phyloP scores from a whole-genome alignment of 2,329 filamentous ascomycete species.

The Teratosphaeriaceae sp. region DNA sequence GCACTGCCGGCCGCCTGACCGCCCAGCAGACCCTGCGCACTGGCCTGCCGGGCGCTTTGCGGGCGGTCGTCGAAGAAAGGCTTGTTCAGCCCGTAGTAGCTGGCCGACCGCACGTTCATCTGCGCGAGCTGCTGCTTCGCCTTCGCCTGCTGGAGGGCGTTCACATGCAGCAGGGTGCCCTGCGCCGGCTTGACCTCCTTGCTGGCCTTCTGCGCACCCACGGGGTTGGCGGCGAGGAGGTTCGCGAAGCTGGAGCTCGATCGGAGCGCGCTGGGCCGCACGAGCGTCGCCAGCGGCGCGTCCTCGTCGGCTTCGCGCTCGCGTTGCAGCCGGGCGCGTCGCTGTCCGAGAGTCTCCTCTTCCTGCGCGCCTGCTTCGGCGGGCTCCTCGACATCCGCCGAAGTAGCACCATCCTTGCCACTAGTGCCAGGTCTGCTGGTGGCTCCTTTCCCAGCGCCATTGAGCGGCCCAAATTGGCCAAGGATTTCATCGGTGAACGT shows the following conservation, averaged over 20 bases:
- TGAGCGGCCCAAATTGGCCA: conserved; percentile 52
- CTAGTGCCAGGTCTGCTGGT: conserved; percentile 16
- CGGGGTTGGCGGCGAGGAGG: conserved; percentile 45
- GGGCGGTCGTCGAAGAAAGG: conserved; percentile 17
- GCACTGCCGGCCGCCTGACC: conserved; percentile 9
- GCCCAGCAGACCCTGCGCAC: neutral
- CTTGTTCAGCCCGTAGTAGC: conserved; percentile 14
- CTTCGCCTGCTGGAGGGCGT: conserved; percentile 27
- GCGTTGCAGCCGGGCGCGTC: conserved; percentile 65
- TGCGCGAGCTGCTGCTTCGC: conserved; percentile 30
- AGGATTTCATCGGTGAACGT: conserved; percentile 66
- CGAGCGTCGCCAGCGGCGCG: neutral
- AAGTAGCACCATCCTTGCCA: conserved; percentile 3
- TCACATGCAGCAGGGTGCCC: conserved; percentile 35
- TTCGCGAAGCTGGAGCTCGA: conserved; percentile 54
- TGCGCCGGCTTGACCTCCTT: conserved; percentile 16
- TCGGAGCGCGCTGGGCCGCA: conserved; percentile 23
- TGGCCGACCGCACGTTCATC: conserved; percentile 26
- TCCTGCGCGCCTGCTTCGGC: conserved; percentile 31
- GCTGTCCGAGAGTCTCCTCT: conserved; percentile 74
- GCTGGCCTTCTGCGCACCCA: conserved; percentile 12
- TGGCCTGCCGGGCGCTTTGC: conserved; percentile 11
- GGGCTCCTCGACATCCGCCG: neutral
- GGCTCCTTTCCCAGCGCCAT: conserved; percentile 29
- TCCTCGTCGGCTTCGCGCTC: conserved; percentile 47